A percentile compares a stretch with the other conserved stretches of the same genome.
Conservation (phyloP, 2,329 filamentous ascomycete species). For the Colletotrichum eleusines region DNA sequence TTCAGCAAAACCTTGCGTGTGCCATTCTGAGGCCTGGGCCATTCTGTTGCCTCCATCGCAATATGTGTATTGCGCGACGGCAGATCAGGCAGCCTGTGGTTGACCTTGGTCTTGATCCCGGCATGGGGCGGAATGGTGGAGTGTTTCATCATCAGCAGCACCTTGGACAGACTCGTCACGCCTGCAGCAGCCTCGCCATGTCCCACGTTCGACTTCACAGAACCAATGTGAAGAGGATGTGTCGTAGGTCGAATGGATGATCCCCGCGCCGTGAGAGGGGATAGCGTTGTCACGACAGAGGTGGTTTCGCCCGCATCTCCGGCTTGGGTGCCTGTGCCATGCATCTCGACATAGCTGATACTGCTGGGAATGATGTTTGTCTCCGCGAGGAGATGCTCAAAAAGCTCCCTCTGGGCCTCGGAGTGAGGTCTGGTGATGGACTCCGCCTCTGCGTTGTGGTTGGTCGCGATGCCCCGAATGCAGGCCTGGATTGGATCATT, state of each 20-base stretch:
- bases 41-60: conserved; percentile 63
- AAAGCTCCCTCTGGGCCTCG: conserved; percentile 54
- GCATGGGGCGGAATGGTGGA: conserved; percentile 57
- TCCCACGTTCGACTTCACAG: conserved; percentile 42
- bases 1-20: conserved; percentile 68
- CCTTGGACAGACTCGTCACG: conserved; percentile 38
- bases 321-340: conserved; percentile 55
- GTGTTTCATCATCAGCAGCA: conserved; percentile 34
- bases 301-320: conserved; percentile 46
- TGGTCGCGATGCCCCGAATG: conserved; percentile 52
- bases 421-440: conserved; percentile 54
- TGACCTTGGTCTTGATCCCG: conserved; percentile 74
- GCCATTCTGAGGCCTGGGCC: conserved; percentile 60
- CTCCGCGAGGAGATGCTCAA: conserved; percentile 53
- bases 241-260: conserved; percentile 29
- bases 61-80: conserved; percentile 68
- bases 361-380: conserved; percentile 63
- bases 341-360: conserved; percentile 58
- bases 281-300: conserved; percentile 44
- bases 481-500: conserved; percentile 51
- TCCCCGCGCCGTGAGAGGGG: conserved; percentile 45
- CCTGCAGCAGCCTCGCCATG: conserved; percentile 40
- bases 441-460: conserved; percentile 55
- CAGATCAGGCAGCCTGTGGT: conserved; percentile 70
- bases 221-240: conserved; percentile 45